phyloP scores from a whole-genome alignment of 1,284 basidiomycete species.

The Neotropicomus parvogracilis region DNA sequence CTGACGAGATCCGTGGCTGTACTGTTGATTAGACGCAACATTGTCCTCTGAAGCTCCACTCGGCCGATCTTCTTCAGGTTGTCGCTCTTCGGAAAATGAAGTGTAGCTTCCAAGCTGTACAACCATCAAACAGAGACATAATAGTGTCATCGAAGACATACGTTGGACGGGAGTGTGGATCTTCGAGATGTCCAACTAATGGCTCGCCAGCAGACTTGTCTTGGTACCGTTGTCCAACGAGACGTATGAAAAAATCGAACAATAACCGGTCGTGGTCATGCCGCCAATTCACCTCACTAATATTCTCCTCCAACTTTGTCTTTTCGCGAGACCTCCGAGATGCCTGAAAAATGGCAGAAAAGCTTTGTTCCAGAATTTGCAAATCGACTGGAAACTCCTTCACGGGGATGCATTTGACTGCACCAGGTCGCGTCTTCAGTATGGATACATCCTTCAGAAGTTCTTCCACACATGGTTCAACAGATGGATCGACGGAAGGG shows the following conservation, averaged over 20 bases:
- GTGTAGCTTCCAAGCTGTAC: conserved; percentile 7
- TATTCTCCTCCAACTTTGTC: not conserved
- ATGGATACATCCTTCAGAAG: not conserved
- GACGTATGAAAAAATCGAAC: conserved; percentile 14
- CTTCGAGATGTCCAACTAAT: not conserved
- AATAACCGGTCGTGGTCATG: conserved; percentile 14
- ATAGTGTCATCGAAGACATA: not conserved
- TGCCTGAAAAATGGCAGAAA: conserved; percentile 13
- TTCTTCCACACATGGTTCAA: conserved; percentile 6
- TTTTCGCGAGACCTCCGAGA: conserved; percentile 11
- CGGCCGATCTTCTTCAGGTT: not conserved
- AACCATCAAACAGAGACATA: not conserved
- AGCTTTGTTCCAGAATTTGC: conserved; percentile 6
- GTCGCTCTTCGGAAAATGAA: conserved; percentile 4
- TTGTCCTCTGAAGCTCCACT: not conserved
- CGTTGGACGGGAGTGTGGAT: conserved; percentile 5
- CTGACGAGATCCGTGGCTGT: not conserved
- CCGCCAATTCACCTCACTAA: conserved; percentile 6
- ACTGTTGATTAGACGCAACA: fast-evolving
- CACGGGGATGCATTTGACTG: not conserved
- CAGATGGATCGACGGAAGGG: conserved; percentile 6
- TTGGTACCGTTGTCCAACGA: not conserved
- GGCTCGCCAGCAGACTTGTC: not conserved
- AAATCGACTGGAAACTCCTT: conserved; percentile 7
- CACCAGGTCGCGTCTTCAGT: not conserved